Evolutionary conservation across 2,329 filamentous ascomycete genomes (phyloP).

Genomic region (Penicillium glabrum): DNA sequence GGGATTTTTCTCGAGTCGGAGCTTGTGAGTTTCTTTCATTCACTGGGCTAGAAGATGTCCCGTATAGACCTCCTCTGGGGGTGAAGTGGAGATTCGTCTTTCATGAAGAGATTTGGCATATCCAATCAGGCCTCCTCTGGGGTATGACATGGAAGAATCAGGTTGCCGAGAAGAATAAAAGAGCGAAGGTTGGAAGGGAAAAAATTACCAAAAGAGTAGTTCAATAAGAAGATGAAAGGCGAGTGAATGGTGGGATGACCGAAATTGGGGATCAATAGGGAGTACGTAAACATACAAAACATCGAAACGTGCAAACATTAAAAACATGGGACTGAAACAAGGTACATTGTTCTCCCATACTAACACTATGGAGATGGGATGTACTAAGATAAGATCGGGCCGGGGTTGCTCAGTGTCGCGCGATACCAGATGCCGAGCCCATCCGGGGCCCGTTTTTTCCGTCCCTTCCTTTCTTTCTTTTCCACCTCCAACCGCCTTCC

Average conservation of each 20-base stretch:
- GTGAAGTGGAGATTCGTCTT: not conserved
- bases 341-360: not conserved
- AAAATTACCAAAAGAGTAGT: not conserved
- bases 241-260: not conserved
- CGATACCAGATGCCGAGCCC: conserved; percentile 30
- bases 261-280: conserved; percentile 2
- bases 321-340: not conserved
- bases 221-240: not conserved
- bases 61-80: not conserved
- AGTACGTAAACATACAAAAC: not conserved
- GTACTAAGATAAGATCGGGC: conserved; percentile 23
- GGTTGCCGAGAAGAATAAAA: not conserved
- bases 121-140: not conserved
- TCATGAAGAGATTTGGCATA: not conserved
- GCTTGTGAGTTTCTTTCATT: not conserved
- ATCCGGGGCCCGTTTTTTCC: conserved; percentile 36
- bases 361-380: not conserved
- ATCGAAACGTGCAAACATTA: too few relatives aligned
- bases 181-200: not conserved
- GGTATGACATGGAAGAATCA: not conserved
- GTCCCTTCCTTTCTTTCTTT: conserved; percentile 18
- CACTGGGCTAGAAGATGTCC: not conserved
- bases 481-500: conserved; percentile 1
- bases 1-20: not conserved
- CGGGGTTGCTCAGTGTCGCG: conserved; percentile 15